Conservation (phyloP, 176 grass and related monocot species). For the Musa itinerans region DNA sequence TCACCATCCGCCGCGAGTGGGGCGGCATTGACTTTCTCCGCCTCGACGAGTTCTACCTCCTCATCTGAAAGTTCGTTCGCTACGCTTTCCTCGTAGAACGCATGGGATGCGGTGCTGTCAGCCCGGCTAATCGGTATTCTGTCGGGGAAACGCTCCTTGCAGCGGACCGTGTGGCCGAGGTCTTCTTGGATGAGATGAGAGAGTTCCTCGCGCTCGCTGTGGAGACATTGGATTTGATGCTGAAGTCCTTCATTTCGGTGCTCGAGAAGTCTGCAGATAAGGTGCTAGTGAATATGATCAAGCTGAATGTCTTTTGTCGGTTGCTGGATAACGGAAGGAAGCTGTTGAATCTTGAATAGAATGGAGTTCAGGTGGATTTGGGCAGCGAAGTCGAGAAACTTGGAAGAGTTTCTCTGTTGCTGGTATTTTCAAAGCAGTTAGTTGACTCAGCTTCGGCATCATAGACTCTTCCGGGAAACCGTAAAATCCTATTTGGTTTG, state of each 20-base stretch:
- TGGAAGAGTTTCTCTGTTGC: slow-evolving; percentile 39
- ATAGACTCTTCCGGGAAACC: slow-evolving; percentile 48
- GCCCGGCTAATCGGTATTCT: slow-evolving; percentile 29
- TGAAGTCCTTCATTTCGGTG: slow-evolving; percentile 49
- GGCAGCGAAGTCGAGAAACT: slow-evolving; percentile 46
- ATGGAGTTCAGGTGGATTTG: slow-evolving; percentile 34
- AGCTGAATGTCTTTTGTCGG: slow-evolving; percentile 44
- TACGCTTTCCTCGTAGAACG: slow-evolving; percentile 33
- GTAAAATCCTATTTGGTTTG: slow-evolving; percentile 49
- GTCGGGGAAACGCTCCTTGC: slow-evolving; percentile 35
- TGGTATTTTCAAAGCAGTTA: slow-evolving; percentile 58
- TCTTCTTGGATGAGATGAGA: slow-evolving; percentile 61
- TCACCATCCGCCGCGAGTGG: slow-evolving; percentile 80
- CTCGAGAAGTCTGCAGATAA: slow-evolving; percentile 43
- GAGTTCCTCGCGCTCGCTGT: slow-evolving; percentile 40
- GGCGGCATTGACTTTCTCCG: slow-evolving; percentile 65
- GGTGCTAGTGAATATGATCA: slow-evolving; percentile 61
- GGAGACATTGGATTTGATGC: slow-evolving; percentile 25
- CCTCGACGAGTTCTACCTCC: slow-evolving; percentile 90
- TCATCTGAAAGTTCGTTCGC: slow-evolving; percentile 59
- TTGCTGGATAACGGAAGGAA: slow-evolving; percentile 31
- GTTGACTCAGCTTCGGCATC: slow-evolving; percentile 40
- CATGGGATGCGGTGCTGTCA: slow-evolving; percentile 37
- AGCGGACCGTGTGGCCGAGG: slow-evolving; percentile 46
- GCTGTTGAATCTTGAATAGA: slow-evolving; percentile 39